Evolutionary conservation across 257 asterid genomes (phyloP).

Genomic region (Fraxinus pennsylvanica): DNA sequence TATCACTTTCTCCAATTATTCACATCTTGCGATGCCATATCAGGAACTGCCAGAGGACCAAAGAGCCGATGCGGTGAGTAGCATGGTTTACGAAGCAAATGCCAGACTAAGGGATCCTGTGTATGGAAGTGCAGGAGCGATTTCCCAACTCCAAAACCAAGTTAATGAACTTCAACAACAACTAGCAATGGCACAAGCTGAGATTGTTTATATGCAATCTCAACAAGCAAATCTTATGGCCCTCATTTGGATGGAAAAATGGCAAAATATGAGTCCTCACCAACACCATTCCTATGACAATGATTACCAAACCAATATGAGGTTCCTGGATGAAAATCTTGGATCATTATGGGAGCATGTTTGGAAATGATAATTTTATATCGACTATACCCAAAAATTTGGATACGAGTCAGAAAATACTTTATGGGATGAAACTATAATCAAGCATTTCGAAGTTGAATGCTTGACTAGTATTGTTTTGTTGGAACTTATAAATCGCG

Average conservation of each 20-base stretch:
- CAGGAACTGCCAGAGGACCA: conserved; percentile 73
- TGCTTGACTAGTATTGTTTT: neutral
- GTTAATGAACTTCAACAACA: conserved; percentile 69
- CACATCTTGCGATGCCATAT: too few relatives aligned
- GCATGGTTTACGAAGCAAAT: conserved; percentile 86
- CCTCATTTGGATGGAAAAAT: conserved; percentile 57
- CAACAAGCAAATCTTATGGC: conserved; percentile 74
- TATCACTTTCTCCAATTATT: too few relatives aligned
- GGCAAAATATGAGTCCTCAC: conserved; percentile 35
- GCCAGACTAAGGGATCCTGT: conserved; percentile 79
- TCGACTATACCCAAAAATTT: neutral
- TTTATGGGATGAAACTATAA: neutral
- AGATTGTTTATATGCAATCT: conserved; percentile 62
- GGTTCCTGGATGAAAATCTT: conserved; percentile 43
- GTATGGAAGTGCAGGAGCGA: conserved; percentile 79
- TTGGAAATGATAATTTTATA: conserved; percentile 38
- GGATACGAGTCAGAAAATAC: neutral
- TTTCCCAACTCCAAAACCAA: conserved; percentile 73
- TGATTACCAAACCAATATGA: conserved; percentile 37
- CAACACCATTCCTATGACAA: conserved; percentile 35
- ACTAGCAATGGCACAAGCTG: conserved; percentile 67
- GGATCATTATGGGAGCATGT: conserved; percentile 50
- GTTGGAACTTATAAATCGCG: neutral
- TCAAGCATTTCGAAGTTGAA: neutral
- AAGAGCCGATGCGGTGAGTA: conserved; percentile 74